Base-by-base conservation (phyloP, 768 basidiomycete species). In the Hortiboletus campestris region DNA sequence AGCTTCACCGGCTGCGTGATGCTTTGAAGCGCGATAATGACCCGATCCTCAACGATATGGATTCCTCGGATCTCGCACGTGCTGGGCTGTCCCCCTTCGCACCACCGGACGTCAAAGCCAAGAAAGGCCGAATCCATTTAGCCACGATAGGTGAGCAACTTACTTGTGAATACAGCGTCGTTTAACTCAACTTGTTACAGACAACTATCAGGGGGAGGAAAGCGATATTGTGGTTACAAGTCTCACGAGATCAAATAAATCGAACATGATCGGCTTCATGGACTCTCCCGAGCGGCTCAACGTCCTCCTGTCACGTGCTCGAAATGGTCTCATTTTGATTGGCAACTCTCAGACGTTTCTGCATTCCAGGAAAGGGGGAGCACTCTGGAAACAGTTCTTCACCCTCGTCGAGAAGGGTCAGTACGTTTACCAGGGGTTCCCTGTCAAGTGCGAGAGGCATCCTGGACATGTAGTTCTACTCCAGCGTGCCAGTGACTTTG, bases 121-220 rank as follows among this genome's bases (percentile, higher is more conserved):
- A 73, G 4, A 63, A 52, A 11, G n/a, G 17, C 5, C 42, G 49
- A 2, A 71, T 89, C 22, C 78, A 81, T n/a, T 64, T 89, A 2
- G 81, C 85, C 0, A 89, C 86, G 0, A 87, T 89, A 11, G 87
- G 87, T 85, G 53, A 25, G 74, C 1, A 17, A 40, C 4, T 36
- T 12, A 1, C 3, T 13, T 7, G 43, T 4, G 22, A 11, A 36
- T n/a, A 3, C 12, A 34, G 16, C 11, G 20, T 6, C 3, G 6
- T 41, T 22, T 16, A 28, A 38, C n/a, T 14, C 6, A 6, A 25
- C 25, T 3, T 13, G n/a, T 13, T 17, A 11, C 51, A 88, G 87
- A 89, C 57, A 89, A 89, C 61, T 89, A 87, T 57, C 87, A 89
- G 60, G 87, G 87, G 11, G 87, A 89, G 60, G 86, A 89, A 64